phyloP scores from a whole-genome alignment of 441 rosid species.

The Adansonia grandidieri region DNA sequence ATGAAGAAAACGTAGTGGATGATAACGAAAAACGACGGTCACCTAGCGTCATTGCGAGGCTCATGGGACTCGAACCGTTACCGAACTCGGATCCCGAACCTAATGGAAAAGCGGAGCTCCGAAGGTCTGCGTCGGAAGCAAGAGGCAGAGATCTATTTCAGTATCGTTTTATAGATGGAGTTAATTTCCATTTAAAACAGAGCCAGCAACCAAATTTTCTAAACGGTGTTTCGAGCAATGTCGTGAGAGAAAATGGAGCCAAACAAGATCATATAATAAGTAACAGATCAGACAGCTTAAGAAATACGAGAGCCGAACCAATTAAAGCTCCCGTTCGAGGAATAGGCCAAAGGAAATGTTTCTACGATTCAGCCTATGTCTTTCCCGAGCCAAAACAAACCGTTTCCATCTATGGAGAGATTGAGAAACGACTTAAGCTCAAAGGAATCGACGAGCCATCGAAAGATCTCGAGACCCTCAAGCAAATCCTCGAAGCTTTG shows the following conservation, averaged over 20 bases:
- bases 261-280: conserved; percentile 31
- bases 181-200: conserved; percentile 51
- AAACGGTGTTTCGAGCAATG: conserved; percentile 27
- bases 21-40: conserved; percentile 59
- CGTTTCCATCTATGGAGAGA: conserved; percentile 54
- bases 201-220: conserved; percentile 38
- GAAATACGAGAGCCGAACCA: conserved; percentile 48
- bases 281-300: conserved; percentile 35
- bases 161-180: conserved; percentile 61
- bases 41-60: conserved; percentile 79
- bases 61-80: conserved; percentile 86
- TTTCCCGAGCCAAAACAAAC: conserved; percentile 74
- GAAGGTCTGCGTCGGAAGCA: conserved; percentile 92
- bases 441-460: conserved; percentile 74
- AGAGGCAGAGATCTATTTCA: conserved; percentile 58
- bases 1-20: conserved; percentile 33
- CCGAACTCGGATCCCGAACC: conserved; percentile 54
- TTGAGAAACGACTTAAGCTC: conserved; percentile 61
- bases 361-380: conserved; percentile 72
- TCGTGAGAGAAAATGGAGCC: conserved; percentile 23
- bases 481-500: conserved; percentile 83
- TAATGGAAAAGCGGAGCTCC: conserved; percentile 52
- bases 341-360: conserved; percentile 53
- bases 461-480: conserved; percentile 78
- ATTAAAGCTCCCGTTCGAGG: conserved; percentile 48